Evolutionary conservation across 176 grass and related monocot species (phyloP).

Genomic region (Pontederia paniculata): DNA sequence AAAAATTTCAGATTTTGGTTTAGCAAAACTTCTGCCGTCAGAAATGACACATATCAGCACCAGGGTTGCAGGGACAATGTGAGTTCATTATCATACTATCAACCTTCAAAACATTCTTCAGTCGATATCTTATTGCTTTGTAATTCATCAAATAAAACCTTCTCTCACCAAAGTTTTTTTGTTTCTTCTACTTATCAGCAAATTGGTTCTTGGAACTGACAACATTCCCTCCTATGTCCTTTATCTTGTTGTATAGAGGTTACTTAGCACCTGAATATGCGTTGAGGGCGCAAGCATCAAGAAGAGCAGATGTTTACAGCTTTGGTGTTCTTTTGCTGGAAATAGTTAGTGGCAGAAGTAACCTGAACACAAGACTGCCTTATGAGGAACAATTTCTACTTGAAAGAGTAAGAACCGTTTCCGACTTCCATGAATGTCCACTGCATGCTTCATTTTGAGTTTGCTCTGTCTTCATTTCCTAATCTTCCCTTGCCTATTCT

Average conservation of each 20-base stretch:
- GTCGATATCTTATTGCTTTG: neutral
- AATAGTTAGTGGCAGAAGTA: slow-evolving; percentile 56
- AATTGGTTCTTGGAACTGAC: neutral
- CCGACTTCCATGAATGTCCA: slow-evolving; percentile 2
- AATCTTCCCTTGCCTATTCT: neutral
- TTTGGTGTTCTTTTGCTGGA: slow-evolving; percentile 59
- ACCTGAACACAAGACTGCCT: slow-evolving; percentile 42
- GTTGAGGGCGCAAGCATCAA: slow-evolving; percentile 50
- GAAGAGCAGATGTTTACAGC: slow-evolving; percentile 54
- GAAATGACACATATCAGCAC: slow-evolving; percentile 77
- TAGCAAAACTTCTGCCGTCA: slow-evolving; percentile 60
- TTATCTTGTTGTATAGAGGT: slow-evolving; percentile 21
- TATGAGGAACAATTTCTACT: slow-evolving; percentile 61
- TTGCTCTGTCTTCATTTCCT: neutral
- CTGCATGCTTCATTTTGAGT: neutral
- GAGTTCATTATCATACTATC: slow-evolving; percentile 16
- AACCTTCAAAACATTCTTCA: too few species aligned
- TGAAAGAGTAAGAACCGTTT: slow-evolving; percentile 41
- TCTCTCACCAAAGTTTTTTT: neutral
- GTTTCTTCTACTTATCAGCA: neutral
- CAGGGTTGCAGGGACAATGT: slow-evolving; percentile 86
- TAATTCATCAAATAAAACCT: neutral
- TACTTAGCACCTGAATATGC: slow-evolving; percentile 64
- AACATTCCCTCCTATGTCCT: neutral
- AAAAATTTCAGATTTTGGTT: slow-evolving; percentile 77